These are phyloP conservation scores for Prunus davidiana DNA, from an alignment of 306 rosid genomes.

Conservation along the genomic window DNA sequence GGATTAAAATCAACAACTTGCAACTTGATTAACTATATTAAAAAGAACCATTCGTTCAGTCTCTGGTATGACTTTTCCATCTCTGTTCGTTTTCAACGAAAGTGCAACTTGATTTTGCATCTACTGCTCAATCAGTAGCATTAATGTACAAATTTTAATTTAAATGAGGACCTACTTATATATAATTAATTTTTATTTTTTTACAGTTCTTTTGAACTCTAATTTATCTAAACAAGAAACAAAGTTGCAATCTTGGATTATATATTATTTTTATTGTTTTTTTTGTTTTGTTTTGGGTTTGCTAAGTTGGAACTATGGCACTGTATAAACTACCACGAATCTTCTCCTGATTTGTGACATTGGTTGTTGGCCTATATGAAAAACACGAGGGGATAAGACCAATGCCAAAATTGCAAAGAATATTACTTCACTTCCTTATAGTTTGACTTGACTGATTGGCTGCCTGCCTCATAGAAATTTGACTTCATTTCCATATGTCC, in stretches of 20 bases:
- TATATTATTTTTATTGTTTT: too few relatives aligned
- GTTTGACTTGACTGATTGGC: background rate
- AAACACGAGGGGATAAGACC: background rate
- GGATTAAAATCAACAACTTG: background rate
- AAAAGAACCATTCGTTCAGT: background rate
- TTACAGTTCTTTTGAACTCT: too few relatives aligned
- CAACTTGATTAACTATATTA: background rate
- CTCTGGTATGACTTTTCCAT: background rate
- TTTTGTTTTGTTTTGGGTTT: too few relatives aligned
- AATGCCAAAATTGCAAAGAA: background rate
- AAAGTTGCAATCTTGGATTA: too few relatives aligned
- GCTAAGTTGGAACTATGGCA: too few relatives aligned
- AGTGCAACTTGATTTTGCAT: background rate
- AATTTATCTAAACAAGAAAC: too few relatives aligned
- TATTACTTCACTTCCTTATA: too few relatives aligned
- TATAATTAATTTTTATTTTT: too few relatives aligned
- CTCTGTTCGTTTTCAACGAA: background rate
- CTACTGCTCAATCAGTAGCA: background rate
- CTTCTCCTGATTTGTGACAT: background rate
- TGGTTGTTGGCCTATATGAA: background rate
- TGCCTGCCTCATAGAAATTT: background rate
- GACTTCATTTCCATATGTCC: background rate
- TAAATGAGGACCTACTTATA: background rate
- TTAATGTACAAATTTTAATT: background rate
- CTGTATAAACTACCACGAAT: background rate